Base-by-base conservation (phyloP, 371 early-diverging fungal genomes). In the Mortierella sp. region DNA sequence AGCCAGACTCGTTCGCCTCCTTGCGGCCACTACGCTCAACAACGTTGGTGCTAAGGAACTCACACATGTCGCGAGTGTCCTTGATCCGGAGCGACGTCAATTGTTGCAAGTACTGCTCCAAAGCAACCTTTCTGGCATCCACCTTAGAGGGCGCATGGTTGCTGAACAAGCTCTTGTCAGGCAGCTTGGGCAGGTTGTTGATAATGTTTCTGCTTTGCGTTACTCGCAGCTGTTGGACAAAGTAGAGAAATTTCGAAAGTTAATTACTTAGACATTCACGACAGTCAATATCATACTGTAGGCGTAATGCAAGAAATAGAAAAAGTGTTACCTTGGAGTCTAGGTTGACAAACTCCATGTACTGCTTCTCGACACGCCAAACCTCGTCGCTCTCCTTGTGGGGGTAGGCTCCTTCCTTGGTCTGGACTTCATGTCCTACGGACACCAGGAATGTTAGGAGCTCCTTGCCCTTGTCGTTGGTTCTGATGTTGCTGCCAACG, bases 361-460 rank as follows among this genome's bases (percentile, higher is more conserved):
- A 96, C 46, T 91, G 89, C 87, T 98, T 98, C 83, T 95, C 95
- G 38, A 97, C 89, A 32, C 93, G 90, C 97, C 97, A 97, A 56
- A 95, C 81, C 74, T 96, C 90, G 16, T 85, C 76, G 43, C 79
- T 80, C 77, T 89, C 87, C 77, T 73, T 78, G 38, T 83, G 83
- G 72, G 83, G 70, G 75, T 79, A 27, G 75, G 78, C 56, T 74
- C 82, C 70, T 3, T 88, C 84, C 21, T 38, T 65, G 55, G 73
- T 81, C 35, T 76, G 74, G n/a, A 79, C 49, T 48, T 83, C 76
- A 38, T 88, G 84, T 3, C 89, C 84, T 35, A 93, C 83, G 0
- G 90, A 89, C 51, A 93, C 85, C 1, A 82, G 75, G 74, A 95
- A 95, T 14, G 89, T 85, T 29, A 93, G 83, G 7, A 91, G 88